Percentiles rank a stretch among this genome's conserved stretches.
These are phyloP conservation scores for Lithohypha guttulata DNA, from an alignment of 2,329 filamentous ascomycete species.

Conservation along the genomic window DNA sequence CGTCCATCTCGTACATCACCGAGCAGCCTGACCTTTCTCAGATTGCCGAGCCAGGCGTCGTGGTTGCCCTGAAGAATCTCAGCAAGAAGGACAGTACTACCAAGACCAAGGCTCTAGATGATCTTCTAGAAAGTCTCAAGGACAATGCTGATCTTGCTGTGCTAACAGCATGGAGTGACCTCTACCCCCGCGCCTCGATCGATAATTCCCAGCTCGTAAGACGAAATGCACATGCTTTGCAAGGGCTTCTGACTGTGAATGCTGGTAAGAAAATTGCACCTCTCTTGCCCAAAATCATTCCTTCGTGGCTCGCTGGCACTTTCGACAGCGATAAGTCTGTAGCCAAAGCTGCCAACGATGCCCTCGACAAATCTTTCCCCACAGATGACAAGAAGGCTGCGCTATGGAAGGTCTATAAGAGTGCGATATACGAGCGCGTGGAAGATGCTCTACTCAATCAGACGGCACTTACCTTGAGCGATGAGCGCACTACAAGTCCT, in stretches of 20 bases:
- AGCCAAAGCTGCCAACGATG: conserved; percentile 63
- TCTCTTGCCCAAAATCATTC: conserved; percentile 64
- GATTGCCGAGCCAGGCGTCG: conserved; percentile 68
- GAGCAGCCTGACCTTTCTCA: conserved; percentile 71
- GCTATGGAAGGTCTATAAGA: conserved; percentile 74
- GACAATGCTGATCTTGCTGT: conserved; percentile 49
- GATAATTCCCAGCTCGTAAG: conserved; percentile 80
- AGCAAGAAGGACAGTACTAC: conserved; percentile 89
- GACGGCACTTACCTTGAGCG: conserved; percentile 70
- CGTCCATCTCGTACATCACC: conserved; percentile 68
- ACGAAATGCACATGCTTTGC: conserved; percentile 69
- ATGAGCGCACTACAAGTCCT: conserved; percentile 69
- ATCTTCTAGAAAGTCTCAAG: conserved; percentile 56
- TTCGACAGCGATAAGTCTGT: conserved; percentile 77
- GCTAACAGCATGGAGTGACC: conserved; percentile 77
- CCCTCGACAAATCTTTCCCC: conserved; percentile 63
- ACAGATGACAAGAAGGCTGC: conserved; percentile 66
- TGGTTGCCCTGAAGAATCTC: conserved; percentile 86
- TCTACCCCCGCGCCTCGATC: conserved; percentile 83
- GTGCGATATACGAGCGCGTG: conserved; percentile 71
- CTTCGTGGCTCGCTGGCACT: conserved; percentile 80
- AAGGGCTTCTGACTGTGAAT: conserved; percentile 49
- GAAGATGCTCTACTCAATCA: conserved; percentile 66
- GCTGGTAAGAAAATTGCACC: conserved; percentile 74
- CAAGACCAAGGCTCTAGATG: conserved; percentile 81